Evolutionary conservation across 2,329 filamentous ascomycete genomes (phyloP), one percentile per base, ranked within the genome.

Genomic region (Curvularia verruculosa): DNA sequence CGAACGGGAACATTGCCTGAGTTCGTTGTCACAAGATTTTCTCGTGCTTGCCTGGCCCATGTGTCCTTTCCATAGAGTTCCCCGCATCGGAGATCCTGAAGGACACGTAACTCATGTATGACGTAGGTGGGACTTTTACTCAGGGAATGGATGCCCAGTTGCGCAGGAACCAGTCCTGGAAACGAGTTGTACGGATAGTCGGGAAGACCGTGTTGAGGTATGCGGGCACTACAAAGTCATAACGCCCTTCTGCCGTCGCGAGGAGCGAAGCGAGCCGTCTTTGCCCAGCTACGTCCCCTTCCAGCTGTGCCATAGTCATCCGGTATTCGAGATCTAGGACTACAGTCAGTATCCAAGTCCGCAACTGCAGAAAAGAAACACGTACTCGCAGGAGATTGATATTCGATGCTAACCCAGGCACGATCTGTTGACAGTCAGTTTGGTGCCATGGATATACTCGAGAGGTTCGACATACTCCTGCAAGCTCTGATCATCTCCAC

Each of bases 181-280:
- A 80, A 9, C 64, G 55, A 5, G 71, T 69, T 13, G 75, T 66
- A 36, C 54, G 63, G 36, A 80, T 65, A 24, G 78, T 72, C 29
- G 77, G 75, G 54, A 78, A 79, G 36, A 66, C 56, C 10, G 65
- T 56, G 70, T 90, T 89, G 52, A 91, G 76, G 59, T 86, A 88
- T 2, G 67, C 71, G 1, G 85, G 76, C 12, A 82, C 77, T 3
- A 79, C 77, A 64, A 89, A 89, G 60, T 87, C 85, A 68, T 90
- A 92, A 9, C 86, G 83, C 2, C 88, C 86, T 60, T 89, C 84
- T 18, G 85, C 85, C 0, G 89, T 91, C 29, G 87, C 87, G 36
- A 90, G 80, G 23, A 91, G 81, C 29, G 87, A 81, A 56, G 87
- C 83, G 48, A 89, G 65, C 4, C 78, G 77, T 55, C 74, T 70